Evolutionary conservation across 495 filamentous ascomycete genomes (phyloP).

Genomic region (Penicillium nucicola): DNA sequence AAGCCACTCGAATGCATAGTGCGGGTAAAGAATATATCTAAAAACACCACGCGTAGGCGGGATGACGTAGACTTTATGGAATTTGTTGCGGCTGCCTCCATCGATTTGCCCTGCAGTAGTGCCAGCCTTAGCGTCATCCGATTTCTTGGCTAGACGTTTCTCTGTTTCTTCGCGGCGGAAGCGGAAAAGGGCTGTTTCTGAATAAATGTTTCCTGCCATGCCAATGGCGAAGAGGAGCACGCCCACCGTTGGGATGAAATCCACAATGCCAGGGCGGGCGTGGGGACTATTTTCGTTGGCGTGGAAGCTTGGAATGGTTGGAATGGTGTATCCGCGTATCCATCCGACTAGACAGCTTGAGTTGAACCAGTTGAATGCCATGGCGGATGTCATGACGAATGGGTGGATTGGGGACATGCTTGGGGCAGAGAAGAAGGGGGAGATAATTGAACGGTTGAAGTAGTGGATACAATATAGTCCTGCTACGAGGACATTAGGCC

Average conservation of each 20-base stretch:
- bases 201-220: slow-evolving; percentile 77
- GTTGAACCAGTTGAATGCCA: slow-evolving; percentile 77
- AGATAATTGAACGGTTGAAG: slow-evolving; percentile 78
- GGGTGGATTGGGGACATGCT: slow-evolving; percentile 86
- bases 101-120: slow-evolving; percentile 23
- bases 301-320: slow-evolving; percentile 23
- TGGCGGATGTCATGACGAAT: slow-evolving; percentile 55
- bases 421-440: slow-evolving; percentile 74
- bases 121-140: slow-evolving; percentile 26
- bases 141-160: slow-evolving; percentile 40
- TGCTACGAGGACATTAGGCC: slow-evolving; percentile 31
- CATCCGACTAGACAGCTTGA: slow-evolving; percentile 72
- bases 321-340: slow-evolving; percentile 56
- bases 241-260: slow-evolving; percentile 37
- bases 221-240: slow-evolving; percentile 62
- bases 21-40: slow-evolving; percentile 77
- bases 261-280: not conserved
- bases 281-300: slow-evolving; percentile 2
- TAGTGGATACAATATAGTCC: slow-evolving; percentile 67
- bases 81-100: slow-evolving; percentile 24
- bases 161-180: slow-evolving; percentile 56
- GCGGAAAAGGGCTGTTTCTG: slow-evolving; percentile 53
- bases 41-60: slow-evolving; percentile 85
- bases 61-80: slow-evolving; percentile 84
- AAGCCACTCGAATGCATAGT: slow-evolving; percentile 93